Evolutionary conservation across 108 stramenopile species (phyloP).

Genomic region (Cyclotella baltica): DNA sequence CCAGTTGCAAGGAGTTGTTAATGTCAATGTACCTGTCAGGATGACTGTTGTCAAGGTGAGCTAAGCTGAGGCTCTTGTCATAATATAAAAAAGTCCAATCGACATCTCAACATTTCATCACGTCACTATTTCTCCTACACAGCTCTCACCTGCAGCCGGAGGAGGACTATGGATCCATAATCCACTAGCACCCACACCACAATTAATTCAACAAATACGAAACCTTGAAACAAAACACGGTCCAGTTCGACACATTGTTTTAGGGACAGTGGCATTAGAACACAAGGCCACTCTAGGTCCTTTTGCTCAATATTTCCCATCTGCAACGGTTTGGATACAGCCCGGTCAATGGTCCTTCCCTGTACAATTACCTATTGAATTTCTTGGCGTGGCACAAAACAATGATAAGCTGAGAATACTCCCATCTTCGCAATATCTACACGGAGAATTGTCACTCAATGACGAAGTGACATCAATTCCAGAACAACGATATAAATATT

Average conservation of each 20-base stretch:
- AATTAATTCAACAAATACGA: conserved; percentile 73
- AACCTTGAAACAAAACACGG: conserved; percentile 74
- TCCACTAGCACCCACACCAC: conserved; percentile 92
- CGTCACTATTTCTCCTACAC: not conserved
- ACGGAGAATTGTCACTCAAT: conserved; percentile 35
- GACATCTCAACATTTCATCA: not conserved
- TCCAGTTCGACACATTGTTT: conserved; percentile 86
- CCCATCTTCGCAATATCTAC: conserved; percentile 48
- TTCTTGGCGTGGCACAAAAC: conserved; percentile 66
- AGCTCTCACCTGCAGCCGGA: conserved; percentile 29
- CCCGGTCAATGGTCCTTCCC: conserved; percentile 92
- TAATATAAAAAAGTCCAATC: not conserved
- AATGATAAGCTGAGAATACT: conserved; percentile 63
- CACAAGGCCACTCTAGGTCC: conserved; percentile 92
- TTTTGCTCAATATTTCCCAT: conserved; percentile 80
- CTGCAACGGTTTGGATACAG: conserved; percentile 85
- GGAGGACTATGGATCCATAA: conserved; percentile 61
- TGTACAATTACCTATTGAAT: conserved; percentile 73
- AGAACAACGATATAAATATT: conserved; percentile 36
- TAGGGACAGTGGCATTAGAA: conserved; percentile 91
- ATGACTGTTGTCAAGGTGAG: conserved; percentile 77
- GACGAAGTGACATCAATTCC: conserved; percentile 29
- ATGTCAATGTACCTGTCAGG: conserved; percentile 94
- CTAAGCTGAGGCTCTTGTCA: not conserved
- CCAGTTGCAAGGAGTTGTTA: conserved; percentile 92